These are phyloP conservation scores for Neurospora sp. DNA, from an alignment of 495 filamentous ascomycete genomes.

Conservation along the genomic window DNA sequence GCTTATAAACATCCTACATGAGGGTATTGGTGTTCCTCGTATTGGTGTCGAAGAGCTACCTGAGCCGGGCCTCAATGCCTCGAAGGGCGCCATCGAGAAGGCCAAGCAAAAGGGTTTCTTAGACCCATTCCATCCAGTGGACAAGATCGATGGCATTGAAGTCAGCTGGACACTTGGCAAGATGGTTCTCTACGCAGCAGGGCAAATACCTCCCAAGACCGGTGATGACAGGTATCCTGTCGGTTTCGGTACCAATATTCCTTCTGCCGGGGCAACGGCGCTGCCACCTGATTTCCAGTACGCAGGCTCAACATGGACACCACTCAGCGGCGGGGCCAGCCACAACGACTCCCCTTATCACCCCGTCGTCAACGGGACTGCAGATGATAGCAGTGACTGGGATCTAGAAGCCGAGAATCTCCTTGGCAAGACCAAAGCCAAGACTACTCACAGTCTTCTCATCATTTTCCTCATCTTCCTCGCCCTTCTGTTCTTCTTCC, in stretches of 20 bases:
- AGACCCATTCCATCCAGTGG: constrained; percentile 83
- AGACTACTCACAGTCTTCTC: constrained; percentile 68
- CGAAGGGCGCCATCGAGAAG: constrained; percentile 58
- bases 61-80: constrained; percentile 52
- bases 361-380: not conserved
- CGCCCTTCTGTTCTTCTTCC: constrained; percentile 47
- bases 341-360: constrained; percentile 25
- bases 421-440: constrained; percentile 54
- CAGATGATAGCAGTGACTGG: constrained; percentile 48
- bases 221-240: constrained; percentile 56
- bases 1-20: constrained; percentile 92
- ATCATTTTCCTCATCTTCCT: constrained; percentile 55
- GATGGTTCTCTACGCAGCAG: constrained; percentile 93
- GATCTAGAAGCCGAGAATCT: constrained; percentile 47
- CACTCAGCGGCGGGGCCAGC: constrained; percentile 24
- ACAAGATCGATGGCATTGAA: constrained; percentile 86
- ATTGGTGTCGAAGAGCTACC: constrained; percentile 59
- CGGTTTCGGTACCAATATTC: constrained; percentile 77
- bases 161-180: constrained; percentile 98
- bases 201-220: constrained; percentile 60
- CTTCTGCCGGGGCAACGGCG: constrained; percentile 16
- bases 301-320: constrained; percentile 54
- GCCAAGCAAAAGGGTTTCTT: constrained; percentile 73
- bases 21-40: constrained; percentile 91
- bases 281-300: constrained; percentile 75